Percentiles rank a stretch among this genome's conserved stretches.
These are phyloP conservation scores for Larix kaempferi DNA, from an alignment of 75 land plant genomes.

Conservation along the genomic window DNA sequence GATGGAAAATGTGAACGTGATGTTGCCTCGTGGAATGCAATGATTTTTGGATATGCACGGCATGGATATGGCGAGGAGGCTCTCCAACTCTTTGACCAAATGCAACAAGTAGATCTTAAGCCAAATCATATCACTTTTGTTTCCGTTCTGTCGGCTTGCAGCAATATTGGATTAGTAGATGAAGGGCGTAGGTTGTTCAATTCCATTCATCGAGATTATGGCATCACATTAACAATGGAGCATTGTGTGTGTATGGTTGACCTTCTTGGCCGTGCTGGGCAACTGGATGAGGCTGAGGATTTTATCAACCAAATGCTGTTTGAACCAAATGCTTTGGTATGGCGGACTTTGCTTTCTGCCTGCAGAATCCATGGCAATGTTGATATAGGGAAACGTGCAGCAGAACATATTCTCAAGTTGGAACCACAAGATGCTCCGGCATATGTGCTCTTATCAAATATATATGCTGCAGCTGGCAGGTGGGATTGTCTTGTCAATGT, in stretches of 20 bases:
- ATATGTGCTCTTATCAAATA: background rate
- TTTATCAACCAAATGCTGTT: background rate
- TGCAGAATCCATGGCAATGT: background rate
- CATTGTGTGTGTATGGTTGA: background rate
- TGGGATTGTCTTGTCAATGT: background rate
- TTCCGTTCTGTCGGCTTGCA: conserved; percentile 13
- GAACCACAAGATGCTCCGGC: background rate
- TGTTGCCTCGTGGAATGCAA: conserved; percentile 43
- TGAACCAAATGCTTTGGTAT: background rate
- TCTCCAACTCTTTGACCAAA: conserved; percentile 34
- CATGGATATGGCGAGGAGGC: conserved; percentile 34
- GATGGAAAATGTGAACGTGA: conserved; percentile 27
- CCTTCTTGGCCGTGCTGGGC: conserved; percentile 1
- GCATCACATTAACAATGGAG: background rate
- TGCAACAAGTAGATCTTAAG: conserved; percentile 25
- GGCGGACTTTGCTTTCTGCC: background rate
- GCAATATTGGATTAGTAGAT: background rate
- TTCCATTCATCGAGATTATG: background rate
- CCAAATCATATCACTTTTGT: conserved; percentile 11
- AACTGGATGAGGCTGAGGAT: conserved; percentile 1
- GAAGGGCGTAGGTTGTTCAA: background rate
- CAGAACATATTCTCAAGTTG: background rate
- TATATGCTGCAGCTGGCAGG: background rate
- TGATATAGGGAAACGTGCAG: background rate
- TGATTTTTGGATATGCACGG: conserved; percentile 52